Percentiles rank a stretch among this genome's conserved stretches.
Evolutionary conservation across 495 filamentous ascomycete species (phyloP).

Genomic region (Chaetomium fimeti): DNA sequence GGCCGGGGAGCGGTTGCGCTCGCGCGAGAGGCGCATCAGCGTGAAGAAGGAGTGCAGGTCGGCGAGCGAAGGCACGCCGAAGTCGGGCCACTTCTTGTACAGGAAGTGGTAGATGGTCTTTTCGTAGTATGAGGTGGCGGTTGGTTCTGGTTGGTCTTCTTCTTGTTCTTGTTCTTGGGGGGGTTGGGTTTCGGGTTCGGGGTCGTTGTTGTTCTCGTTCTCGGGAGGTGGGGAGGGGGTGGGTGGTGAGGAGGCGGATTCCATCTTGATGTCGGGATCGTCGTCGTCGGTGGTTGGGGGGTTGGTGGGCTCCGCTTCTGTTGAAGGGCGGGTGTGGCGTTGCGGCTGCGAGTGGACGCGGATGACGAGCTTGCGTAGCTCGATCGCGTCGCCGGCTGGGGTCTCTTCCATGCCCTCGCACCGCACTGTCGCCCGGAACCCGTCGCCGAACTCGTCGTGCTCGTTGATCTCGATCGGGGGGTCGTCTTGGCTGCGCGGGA

Average conservation of each 20-base stretch:
- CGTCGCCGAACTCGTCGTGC: constrained; percentile 60
- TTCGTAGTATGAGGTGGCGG: neutral
- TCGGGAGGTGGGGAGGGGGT: neutral
- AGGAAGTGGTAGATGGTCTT: constrained; percentile 78
- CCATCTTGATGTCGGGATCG: constrained; percentile 28
- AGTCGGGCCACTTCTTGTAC: constrained; percentile 93
- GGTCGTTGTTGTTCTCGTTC: neutral
- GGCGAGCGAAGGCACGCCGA: constrained; percentile 76
- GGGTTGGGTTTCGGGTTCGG: neutral
- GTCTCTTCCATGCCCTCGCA: constrained; percentile 52
- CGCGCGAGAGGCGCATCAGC: constrained; percentile 70
- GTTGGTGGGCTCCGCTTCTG: neutral
- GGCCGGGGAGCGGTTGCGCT: constrained; percentile 59
- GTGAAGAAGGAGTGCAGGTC: constrained; percentile 77
- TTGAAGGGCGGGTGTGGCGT: neutral
- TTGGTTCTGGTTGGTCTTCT: neutral
- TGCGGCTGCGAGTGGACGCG: constrained; percentile 34
- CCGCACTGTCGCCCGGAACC: constrained; percentile 56
- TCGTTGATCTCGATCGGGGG: constrained; percentile 56
- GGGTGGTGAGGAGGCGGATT: constrained; percentile 4
- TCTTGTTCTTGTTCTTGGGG: neutral
- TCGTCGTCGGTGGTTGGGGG: constrained; percentile 5
- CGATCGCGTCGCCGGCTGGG: constrained; percentile 50
- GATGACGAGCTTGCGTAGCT: constrained; percentile 54
- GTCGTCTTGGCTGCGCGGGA: constrained; percentile 60